Base-by-base conservation (phyloP, 352 stramenopile species). In the Pythium rhizo-oryzae region DNA sequence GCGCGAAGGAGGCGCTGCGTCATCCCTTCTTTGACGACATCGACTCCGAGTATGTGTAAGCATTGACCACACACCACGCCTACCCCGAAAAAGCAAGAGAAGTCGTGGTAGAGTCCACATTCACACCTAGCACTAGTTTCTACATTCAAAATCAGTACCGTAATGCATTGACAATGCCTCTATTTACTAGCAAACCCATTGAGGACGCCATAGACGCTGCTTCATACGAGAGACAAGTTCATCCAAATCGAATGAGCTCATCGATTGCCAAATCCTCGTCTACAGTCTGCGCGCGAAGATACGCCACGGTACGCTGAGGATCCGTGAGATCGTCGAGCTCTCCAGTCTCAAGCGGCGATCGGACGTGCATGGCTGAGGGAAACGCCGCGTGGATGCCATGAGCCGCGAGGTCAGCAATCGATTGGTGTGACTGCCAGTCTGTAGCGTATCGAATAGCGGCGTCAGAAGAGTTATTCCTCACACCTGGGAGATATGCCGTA, bases 11-110 rank as follows among this genome's bases (percentile, higher is more conserved):
- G 63, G 87, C 87, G 1, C 65, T 95, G 47, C 87, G 87, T 18
- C 87, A 95, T 69, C 84, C 87, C n/a, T 95, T 83, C 70, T 95
- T 95, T 68, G 84, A 92, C 58, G 84, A 93, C 47, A 74, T 93
- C 8, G 85, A 92, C 74, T 80, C 85, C 9, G 67, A 91, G 57
- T 91, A 77, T 77, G 72, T 92, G 60, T 93, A 89, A 25, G 8
- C 15, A 1, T 33, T n/a, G 23, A 46, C 1, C 16, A 16, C 15
- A 44, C 41, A 47, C 12, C 18, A 46, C 13, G 8, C 15, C 41
- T 47, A 19, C 18, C 11, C 28, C 35, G 35, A 4, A 11, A 11
- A 41, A 41, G 35, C 35, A 41, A 41, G 35, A 21, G 18, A 16
- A 49, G 7, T 21, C 7, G 44, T n/a, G 44, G 44, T 24, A 12